Conservation (phyloP, 768 basidiomycete species). For the Boletus tomentosulus region DNA sequence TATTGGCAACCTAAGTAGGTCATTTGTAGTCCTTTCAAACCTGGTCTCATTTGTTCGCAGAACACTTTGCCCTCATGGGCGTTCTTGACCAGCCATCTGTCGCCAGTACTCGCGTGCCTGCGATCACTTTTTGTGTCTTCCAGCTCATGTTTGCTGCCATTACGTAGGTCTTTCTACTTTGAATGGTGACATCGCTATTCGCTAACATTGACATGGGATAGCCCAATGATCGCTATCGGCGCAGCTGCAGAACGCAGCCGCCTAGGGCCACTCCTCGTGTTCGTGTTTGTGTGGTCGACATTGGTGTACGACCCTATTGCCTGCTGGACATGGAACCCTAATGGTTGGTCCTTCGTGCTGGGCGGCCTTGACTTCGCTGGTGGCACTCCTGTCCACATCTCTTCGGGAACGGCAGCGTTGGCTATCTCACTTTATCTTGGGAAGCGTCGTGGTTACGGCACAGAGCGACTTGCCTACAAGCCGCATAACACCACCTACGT, state of each 20-base stretch:
- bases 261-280: slow-evolving; percentile 81
- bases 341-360: slow-evolving; percentile 69
- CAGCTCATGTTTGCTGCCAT: slow-evolving; percentile 90
- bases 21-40: neutral
- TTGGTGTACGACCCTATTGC: slow-evolving; percentile 92
- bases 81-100: slow-evolving; percentile 75
- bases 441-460: slow-evolving; percentile 87
- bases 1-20: slow-evolving; percentile 81
- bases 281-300: slow-evolving; percentile 87
- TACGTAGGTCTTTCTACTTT: slow-evolving; percentile 47
- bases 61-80: slow-evolving; percentile 77
- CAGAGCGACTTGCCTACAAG: slow-evolving; percentile 85
- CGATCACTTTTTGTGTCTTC: slow-evolving; percentile 77
- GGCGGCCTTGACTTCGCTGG: slow-evolving; percentile 93
- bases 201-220: slow-evolving; percentile 28
- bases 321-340: slow-evolving; percentile 92
- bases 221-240: slow-evolving; percentile 85
- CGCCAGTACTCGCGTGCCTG: slow-evolving; percentile 67
- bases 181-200: neutral
- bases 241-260: slow-evolving; percentile 88
- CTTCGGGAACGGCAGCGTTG: slow-evolving; percentile 86
- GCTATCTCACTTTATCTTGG: slow-evolving; percentile 91
- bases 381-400: slow-evolving; percentile 95
- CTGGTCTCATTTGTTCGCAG: slow-evolving; percentile 34
- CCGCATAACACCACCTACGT: slow-evolving; percentile 94